Conservation (phyloP, 2,329 filamentous ascomycete species). For the Corynespora cassiicola region DNA sequence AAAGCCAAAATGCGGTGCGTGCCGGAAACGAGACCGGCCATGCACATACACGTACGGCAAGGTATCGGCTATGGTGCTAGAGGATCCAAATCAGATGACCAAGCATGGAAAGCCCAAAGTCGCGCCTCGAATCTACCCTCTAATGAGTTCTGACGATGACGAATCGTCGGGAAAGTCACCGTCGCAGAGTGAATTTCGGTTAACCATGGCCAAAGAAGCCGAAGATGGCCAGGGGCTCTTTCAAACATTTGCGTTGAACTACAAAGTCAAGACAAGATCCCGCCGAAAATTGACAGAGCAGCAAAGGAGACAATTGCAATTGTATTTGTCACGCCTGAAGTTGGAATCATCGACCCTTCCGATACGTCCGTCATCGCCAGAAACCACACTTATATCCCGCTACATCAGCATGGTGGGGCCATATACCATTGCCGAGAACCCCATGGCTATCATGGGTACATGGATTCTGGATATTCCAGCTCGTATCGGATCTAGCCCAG, state of each 20-base stretch:
- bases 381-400: conserved; percentile 25
- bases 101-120: conserved; percentile 33
- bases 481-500: conserved; percentile 28
- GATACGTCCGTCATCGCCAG: conserved; percentile 20
- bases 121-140: conserved; percentile 17
- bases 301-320: conserved; percentile 21
- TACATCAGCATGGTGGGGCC: conserved; percentile 31
- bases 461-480: conserved; percentile 37
- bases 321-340: conserved; percentile 19
- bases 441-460: conserved; percentile 31
- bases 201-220: conserved; percentile 24
- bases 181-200: conserved; percentile 14
- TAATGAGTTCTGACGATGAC: conserved; percentile 7
- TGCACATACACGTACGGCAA: conserved; percentile 36
- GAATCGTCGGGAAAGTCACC: conserved; percentile 3
- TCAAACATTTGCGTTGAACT: conserved; percentile 26
- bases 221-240: conserved; percentile 32
- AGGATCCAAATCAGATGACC: conserved; percentile 36
- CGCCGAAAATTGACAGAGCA: conserved; percentile 19
- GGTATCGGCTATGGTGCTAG: conserved; percentile 29
- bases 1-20: conserved; percentile 34
- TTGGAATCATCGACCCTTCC: conserved; percentile 7
- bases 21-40: conserved; percentile 33
- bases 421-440: conserved; percentile 16
- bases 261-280: conserved; percentile 13